Evolutionary conservation across 1,139 yeast species (phyloP), one percentile per base, ranked within the genome.

Genomic region (Saccharomyces hybrid): DNA sequence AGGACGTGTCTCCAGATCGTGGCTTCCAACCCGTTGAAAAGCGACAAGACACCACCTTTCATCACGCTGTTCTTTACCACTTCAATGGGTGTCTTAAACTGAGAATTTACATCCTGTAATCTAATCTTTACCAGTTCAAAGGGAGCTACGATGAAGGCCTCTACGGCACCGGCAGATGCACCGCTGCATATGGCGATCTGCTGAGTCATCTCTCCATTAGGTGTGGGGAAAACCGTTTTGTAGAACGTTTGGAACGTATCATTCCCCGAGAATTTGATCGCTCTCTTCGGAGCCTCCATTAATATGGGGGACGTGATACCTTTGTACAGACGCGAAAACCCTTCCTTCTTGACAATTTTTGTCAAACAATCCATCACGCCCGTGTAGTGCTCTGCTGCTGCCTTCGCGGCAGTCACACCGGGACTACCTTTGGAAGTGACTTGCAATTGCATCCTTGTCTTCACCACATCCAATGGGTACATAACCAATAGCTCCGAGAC

Each of bases 211-310:
- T 80, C 74, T 27, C 77, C 71, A 52, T 86, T 79, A 49, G 44
- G 90, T 96, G 71, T 93, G 44, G 44, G 44, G 44, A 38, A 91
- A 48, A 76, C 68, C 47, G 77, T 77, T 63, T 83, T 81, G 79
- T 91, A 93, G 65, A 91, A 73, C 72, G 86, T 85, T 54, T 97
- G 95, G 88, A 97, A 93, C 72, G 90, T 93, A 70, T 95, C 99
- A 70, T 95, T 93, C 59, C 98, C 97, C 53, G 98, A 97, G 69
- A 93, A 93, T 75, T 93, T 93, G 60, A 97, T 91, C 47, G 99
- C 99, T 77, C 91, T 78, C 78, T 93, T 93, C 59, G 99, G 99
- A 14, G 99, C 99, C 72, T 93, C 99, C 99, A 93, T 93, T 67
- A 93, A 78, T 64, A 93, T 88, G 48, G 99, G 99, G 16, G 99